These are phyloP conservation scores for Plasmodium inui DNA, from an alignment of 169 alveolate species.

Conservation along the genomic window DNA sequence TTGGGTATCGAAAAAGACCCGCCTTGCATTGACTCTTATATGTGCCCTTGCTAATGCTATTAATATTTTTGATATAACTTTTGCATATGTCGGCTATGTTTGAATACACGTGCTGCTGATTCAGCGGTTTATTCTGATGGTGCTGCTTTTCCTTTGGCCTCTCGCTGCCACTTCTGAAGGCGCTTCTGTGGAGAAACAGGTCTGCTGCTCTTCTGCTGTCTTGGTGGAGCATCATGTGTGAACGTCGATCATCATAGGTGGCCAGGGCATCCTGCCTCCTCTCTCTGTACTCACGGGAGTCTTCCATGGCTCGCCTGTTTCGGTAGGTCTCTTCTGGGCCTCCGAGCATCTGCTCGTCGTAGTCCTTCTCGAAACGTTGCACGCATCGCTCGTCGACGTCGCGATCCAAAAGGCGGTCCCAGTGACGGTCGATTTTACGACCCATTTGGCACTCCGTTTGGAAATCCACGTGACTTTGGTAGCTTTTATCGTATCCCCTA, in stretches of 20 bases:
- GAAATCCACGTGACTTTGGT: not conserved
- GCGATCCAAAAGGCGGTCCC: not conserved
- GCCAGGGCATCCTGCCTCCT: not conserved
- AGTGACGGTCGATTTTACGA: not conserved
- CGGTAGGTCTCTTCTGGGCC: not conserved
- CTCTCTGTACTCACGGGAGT: not conserved
- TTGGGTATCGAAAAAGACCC: not conserved
- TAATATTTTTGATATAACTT: constrained; percentile 51
- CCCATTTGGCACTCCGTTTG: not conserved
- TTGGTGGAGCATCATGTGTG: not conserved
- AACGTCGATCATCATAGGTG: not conserved
- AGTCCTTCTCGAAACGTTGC: not conserved
- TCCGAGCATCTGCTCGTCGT: not conserved
- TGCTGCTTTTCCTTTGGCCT: not conserved
- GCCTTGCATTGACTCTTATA: not conserved
- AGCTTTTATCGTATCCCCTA: not conserved
- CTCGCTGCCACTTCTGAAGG: not conserved
- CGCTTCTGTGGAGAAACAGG: not conserved
- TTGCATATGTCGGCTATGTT: constrained; percentile 46
- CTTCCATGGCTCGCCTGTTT: not conserved
- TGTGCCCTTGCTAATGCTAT: not conserved
- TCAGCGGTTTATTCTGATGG: not conserved
- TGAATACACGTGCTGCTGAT: constrained; percentile 15
- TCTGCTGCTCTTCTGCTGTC: not conserved
- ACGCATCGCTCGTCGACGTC: not conserved